Percentiles rank a stretch among this genome's conserved stretches.
These are phyloP conservation scores for Trichoderma sp. DNA, from an alignment of 2,329 filamentous ascomycete species.

Conservation along the genomic window DNA sequence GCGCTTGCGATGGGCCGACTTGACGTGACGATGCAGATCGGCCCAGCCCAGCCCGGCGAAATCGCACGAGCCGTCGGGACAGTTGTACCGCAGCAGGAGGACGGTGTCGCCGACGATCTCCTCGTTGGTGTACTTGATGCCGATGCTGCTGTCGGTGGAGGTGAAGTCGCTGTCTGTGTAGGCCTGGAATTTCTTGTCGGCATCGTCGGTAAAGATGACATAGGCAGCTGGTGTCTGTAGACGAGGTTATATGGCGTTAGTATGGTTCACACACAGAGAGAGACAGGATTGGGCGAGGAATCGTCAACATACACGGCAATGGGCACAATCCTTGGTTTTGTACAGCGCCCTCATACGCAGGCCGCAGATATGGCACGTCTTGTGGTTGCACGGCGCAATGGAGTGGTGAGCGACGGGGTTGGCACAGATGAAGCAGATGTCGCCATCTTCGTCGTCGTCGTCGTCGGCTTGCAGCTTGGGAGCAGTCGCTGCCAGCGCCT, in stretches of 20 bases:
- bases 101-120: constrained; percentile 92
- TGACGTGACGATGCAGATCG: constrained; percentile 73
- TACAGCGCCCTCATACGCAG: constrained; percentile 89
- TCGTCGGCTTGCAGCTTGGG: constrained; percentile 30
- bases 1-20: constrained; percentile 76
- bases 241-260: background rate
- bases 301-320: constrained; percentile 72
- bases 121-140: constrained; percentile 85
- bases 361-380: constrained; percentile 94
- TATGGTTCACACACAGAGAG: constrained; percentile 31
- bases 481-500: constrained; percentile 36
- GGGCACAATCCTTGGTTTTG: constrained; percentile 95
- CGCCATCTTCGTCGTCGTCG: constrained; percentile 64
- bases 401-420: constrained; percentile 85
- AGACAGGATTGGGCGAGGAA: background rate
- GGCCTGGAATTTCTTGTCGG: constrained; percentile 81
- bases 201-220: constrained; percentile 90
- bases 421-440: constrained; percentile 97
- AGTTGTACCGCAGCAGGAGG: constrained; percentile 89
- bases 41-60: constrained; percentile 72
- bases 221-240: constrained; percentile 67
- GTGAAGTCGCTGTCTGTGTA: constrained; percentile 74
- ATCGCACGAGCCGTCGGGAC: constrained; percentile 78
- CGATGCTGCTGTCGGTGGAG: constrained; percentile 79
- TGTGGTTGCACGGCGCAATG: constrained; percentile 91